Conservation (phyloP, 352 stramenopile genomes). For the Aphanomyces euteiches region DNA sequence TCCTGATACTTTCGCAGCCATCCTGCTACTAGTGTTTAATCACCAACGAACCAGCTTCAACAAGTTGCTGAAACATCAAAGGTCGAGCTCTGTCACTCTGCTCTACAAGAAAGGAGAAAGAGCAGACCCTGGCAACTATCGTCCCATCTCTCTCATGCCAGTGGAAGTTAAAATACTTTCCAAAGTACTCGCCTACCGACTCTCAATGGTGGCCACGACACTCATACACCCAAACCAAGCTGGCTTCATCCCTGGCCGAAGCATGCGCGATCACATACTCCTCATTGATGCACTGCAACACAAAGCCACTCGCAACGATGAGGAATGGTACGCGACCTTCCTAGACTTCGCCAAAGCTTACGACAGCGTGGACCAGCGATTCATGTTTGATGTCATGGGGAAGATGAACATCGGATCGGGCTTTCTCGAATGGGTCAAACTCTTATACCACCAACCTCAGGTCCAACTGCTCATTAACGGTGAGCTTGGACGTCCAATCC, state of each 20-base stretch:
- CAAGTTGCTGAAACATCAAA: slow-evolving; percentile 29
- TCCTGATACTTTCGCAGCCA: slow-evolving; percentile 32
- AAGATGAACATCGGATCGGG: slow-evolving; percentile 27
- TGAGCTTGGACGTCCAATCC: neutral
- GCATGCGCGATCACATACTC: slow-evolving; percentile 32
- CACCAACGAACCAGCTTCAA: slow-evolving; percentile 11
- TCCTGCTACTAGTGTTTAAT: slow-evolving; percentile 33
- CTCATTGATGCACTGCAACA: slow-evolving; percentile 33
- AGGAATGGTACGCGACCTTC: slow-evolving; percentile 30
- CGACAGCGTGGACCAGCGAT: slow-evolving; percentile 34
- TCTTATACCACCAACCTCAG: neutral
- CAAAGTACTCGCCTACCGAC: neutral
- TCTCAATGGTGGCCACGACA: neutral
- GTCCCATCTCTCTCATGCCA: slow-evolving; percentile 35
- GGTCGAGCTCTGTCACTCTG: slow-evolving; percentile 31
- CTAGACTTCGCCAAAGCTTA: slow-evolving; percentile 38
- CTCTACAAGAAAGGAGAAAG: slow-evolving; percentile 33
- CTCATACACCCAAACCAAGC: slow-evolving; percentile 34
- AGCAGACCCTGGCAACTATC: slow-evolving; percentile 31
- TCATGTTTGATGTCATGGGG: slow-evolving; percentile 31
- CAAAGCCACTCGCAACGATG: neutral
- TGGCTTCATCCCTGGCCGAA: slow-evolving; percentile 29
- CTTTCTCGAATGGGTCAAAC: slow-evolving; percentile 19
- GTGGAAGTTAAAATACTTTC: slow-evolving; percentile 36
- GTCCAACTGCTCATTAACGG: slow-evolving; percentile 21